Conservation (phyloP, 108 stramenopile species). For the Nitzschia sp. region DNA sequence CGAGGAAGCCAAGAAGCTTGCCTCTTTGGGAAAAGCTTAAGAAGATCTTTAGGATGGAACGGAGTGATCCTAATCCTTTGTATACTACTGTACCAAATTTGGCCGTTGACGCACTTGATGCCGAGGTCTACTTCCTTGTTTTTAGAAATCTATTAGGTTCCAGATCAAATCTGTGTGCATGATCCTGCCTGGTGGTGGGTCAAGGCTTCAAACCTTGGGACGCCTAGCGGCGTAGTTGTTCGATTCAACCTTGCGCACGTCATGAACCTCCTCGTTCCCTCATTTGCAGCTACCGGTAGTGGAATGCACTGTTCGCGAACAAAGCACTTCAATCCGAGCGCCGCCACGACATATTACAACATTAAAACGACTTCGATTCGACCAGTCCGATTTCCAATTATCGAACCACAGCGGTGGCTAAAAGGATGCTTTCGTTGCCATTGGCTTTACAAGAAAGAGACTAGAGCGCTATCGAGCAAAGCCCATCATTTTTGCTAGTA, state of each 20-base stretch:
- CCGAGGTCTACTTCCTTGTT: slow-evolving; percentile 42
- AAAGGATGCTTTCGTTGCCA: no score
- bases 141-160: slow-evolving; percentile 5
- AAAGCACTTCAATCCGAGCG: no score
- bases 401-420: no score
- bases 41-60: background rate
- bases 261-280: background rate
- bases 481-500: no score
- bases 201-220: slow-evolving; percentile 88
- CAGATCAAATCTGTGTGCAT: slow-evolving; percentile 46
- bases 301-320: no score
- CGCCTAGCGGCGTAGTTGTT: slow-evolving; percentile 86
- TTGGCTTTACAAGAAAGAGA: no score
- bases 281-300: background rate
- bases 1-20: slow-evolving; percentile 97
- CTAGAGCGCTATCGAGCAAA: no score
- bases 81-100: slow-evolving; percentile 27
- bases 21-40: slow-evolving; percentile 79
- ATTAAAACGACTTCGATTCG: no score
- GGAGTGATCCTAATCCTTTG: slow-evolving; percentile 17
- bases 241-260: slow-evolving; percentile 91
- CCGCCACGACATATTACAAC: no score
- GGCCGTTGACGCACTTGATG: slow-evolving; percentile 49
- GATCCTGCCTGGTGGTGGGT: slow-evolving; percentile 69
- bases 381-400: no score